Conservation (phyloP, 768 basidiomycete species). For the Lenzites betulinus region DNA sequence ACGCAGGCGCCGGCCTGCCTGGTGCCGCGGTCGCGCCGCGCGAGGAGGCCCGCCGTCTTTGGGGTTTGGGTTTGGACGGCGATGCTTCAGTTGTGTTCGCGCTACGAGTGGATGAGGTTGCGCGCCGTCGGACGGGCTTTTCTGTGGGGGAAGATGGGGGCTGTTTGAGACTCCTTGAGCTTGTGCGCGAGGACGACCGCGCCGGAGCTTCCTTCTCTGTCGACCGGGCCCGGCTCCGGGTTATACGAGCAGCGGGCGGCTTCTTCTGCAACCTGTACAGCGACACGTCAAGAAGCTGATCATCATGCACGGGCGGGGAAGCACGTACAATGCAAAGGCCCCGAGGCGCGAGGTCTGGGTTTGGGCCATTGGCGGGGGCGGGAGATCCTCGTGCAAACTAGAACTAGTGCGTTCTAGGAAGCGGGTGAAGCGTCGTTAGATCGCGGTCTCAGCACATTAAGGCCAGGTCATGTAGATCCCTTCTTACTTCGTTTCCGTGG, state of each 20-base stretch:
- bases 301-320: neutral
- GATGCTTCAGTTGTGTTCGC: neutral
- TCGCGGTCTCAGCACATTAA: neutral
- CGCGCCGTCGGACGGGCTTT: neutral
- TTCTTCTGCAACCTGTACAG: constrained; percentile 4
- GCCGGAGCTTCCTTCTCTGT: constrained; percentile 1
- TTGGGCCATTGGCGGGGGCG: neutral
- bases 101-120: neutral
- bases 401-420: constrained; percentile 9
- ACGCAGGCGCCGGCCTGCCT: neutral
- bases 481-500: constrained; percentile 17
- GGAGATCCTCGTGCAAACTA: constrained; percentile 7
- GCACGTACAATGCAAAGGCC: neutral
- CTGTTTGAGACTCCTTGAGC: constrained; percentile 3
- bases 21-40: neutral
- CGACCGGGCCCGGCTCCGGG: constrained; percentile 12
- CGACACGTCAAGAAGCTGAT: neutral
- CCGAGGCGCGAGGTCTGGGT: constrained; percentile 1
- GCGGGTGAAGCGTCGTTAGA: neutral
- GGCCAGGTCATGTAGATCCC: neutral
- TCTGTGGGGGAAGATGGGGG: constrained; percentile 1
- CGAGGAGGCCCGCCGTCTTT: constrained; percentile 4
- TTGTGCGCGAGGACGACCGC: neutral
- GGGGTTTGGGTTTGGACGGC: neutral
- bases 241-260: neutral